Base-by-base conservation (phyloP, 208 protist species). In the Leishmania guyanensis region DNA sequence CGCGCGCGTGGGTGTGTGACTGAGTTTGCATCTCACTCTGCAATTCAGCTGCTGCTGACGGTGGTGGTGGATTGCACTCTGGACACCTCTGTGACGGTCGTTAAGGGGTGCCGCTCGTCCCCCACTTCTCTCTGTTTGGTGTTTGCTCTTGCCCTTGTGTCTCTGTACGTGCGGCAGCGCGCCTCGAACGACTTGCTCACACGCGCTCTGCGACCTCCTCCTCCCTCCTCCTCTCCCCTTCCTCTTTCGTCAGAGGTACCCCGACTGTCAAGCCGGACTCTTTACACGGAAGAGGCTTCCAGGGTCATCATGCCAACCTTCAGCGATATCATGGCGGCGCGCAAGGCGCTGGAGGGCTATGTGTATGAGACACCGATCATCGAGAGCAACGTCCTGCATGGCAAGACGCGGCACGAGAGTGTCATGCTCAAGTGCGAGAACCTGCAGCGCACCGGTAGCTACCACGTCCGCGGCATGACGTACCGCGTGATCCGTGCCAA, bases 341-440 rank as follows among this genome's bases (percentile, higher is more conserved):
- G 86, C 77, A 93, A 92, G 84, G 83, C 84, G 53, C 83, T 91
- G 33, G 75, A 91, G 29, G 79, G 83, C 72, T 96, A 96, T 75
- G 84, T 90, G 2, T 92, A 93, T 73, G 89, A 96, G 75, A 96
- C 92, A 0, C 92, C 92, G 3, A 73, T 94, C 16, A 88, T 96
- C 60, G 66, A 80, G 39, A 96, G 92, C 84, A 90, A 90, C 66
- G 84, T 89, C 16, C 81, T 96, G 64, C 84, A 78, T 29, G 54
- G 75, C 71, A 80, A 84, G 65, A 92, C 90, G 3, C 81, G 81
- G 33, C 89, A 94, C 75, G 81, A 96, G 78, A 82, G 85, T 14
- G 85, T 96, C 51, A 54, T 91, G 26, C 84, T 94, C 56, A 96
- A 96, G 80, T 96, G 92, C 64, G 90, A 94, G 84, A 96, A 94